Conservation (phyloP, 441 rosid species). For the Mallotus repandus region DNA sequence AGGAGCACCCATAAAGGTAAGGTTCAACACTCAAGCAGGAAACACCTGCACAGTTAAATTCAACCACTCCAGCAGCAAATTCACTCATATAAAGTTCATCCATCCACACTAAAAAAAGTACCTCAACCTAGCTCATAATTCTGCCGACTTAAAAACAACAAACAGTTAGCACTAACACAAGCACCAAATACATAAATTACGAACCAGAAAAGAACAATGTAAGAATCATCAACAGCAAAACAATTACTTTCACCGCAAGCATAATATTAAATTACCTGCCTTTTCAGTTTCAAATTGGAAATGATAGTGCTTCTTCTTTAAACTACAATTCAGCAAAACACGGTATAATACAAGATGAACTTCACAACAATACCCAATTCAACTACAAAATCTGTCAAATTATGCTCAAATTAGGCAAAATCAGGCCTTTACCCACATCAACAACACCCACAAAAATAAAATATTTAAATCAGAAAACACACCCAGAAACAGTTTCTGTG, state of each 20-base stretch:
- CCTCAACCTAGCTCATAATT: background rate
- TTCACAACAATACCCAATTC: background rate
- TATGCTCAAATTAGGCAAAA: slow-evolving; percentile 4
- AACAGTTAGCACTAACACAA: background rate
- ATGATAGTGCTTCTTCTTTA: background rate
- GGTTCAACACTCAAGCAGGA: slow-evolving; percentile 8
- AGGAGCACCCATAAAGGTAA: slow-evolving; percentile 81
- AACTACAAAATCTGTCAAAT: background rate
- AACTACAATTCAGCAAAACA: background rate
- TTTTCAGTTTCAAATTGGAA: background rate
- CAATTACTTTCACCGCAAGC: background rate
- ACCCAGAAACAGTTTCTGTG: slow-evolving; percentile 6
- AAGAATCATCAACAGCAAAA: background rate
- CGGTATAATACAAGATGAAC: background rate
- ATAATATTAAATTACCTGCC: background rate
- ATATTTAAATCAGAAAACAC: background rate
- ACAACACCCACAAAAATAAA: background rate
- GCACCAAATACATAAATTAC: background rate
- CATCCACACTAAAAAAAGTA: background rate
- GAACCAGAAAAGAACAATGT: background rate
- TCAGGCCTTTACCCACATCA: background rate
- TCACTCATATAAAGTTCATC: background rate
- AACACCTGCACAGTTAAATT: slow-evolving; percentile 5
- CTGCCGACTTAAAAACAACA: background rate
- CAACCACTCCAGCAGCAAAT: background rate